Percentiles rank a stretch among this genome's conserved stretches.
Conservation (phyloP, 345 rosid species). For the Luvunga scandens region DNA sequence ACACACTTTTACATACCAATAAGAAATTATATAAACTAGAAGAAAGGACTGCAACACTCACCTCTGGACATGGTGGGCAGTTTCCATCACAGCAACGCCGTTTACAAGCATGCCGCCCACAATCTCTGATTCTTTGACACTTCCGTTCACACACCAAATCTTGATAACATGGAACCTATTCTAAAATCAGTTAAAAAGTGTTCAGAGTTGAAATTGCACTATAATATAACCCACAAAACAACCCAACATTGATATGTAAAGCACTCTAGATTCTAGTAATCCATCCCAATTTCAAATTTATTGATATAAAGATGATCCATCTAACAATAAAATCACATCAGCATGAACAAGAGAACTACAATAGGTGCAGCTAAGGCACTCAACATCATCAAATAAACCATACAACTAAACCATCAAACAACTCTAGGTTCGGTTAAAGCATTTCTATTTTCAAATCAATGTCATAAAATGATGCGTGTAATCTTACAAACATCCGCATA, state of each 20-base stretch:
- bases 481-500: neutral
- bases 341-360: neutral
- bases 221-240: neutral
- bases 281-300: slow-evolving; percentile 19
- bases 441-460: neutral
- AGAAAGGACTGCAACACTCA: slow-evolving; percentile 13
- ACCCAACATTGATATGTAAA: neutral
- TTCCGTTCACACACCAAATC: slow-evolving; percentile 84
- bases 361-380: neutral
- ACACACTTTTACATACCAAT: neutral
- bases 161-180: slow-evolving; percentile 94
- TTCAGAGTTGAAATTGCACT: slow-evolving; percentile 21
- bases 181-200: slow-evolving; percentile 34
- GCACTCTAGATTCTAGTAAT: slow-evolving; percentile 32
- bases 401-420: slow-evolving; percentile 19
- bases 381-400: neutral
- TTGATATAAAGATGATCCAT: neutral
- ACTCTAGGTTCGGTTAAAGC: slow-evolving; percentile 31
- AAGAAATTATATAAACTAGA: neutral
- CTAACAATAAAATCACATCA: neutral
- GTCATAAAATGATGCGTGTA: neutral
- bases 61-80: slow-evolving; percentile 92
- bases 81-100: slow-evolving; percentile 93
- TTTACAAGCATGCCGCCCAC: slow-evolving; percentile 89
- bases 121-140: slow-evolving; percentile 77